These are phyloP conservation scores for Peronospora belbahrii DNA, from an alignment of 352 stramenopile genomes.

Conservation along the genomic window DNA sequence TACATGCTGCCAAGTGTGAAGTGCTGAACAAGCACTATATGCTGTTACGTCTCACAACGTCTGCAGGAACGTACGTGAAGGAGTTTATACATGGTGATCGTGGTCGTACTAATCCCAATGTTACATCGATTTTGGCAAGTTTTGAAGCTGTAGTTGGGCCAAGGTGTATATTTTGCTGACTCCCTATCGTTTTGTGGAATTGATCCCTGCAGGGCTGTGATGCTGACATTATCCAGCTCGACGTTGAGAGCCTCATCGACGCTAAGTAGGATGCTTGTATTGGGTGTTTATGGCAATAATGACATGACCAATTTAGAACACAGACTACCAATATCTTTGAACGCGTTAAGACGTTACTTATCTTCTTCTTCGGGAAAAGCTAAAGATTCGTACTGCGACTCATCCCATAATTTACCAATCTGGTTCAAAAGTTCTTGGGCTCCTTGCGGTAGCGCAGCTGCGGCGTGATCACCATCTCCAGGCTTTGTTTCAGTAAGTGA, in stretches of 20 bases:
- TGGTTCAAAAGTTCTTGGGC: constrained; percentile 48
- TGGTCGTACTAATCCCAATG: constrained; percentile 93
- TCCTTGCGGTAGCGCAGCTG: constrained; percentile 17
- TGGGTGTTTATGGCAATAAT: not conserved
- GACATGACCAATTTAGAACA: not conserved
- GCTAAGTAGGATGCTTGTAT: constrained; percentile 15
- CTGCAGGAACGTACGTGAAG: constrained; percentile 97
- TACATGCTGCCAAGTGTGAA: constrained; percentile 79
- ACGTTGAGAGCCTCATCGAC: constrained; percentile 89
- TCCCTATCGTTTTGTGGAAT: constrained; percentile 24
- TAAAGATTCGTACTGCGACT: constrained; percentile 72
- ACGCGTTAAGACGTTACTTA: not conserved
- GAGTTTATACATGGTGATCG: constrained; percentile 99
- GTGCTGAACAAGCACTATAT: constrained; percentile 96
- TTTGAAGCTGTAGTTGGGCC: not conserved
- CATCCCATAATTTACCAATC: constrained; percentile 74
- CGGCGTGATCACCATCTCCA: constrained; percentile 2
- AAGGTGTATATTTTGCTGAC: constrained; percentile 4
- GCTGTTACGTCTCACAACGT: constrained; percentile 91
- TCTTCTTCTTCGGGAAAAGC: constrained; percentile 33
- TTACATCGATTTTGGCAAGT: constrained; percentile 84
- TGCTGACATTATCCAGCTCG: constrained; percentile 96
- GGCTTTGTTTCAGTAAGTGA: not conserved
- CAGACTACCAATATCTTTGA: constrained; percentile 6
- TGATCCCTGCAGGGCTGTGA: constrained; percentile 52